phyloP scores from a whole-genome alignment of 352 stramenopile genomes.

The Phytopythium cucurbitacearum region DNA sequence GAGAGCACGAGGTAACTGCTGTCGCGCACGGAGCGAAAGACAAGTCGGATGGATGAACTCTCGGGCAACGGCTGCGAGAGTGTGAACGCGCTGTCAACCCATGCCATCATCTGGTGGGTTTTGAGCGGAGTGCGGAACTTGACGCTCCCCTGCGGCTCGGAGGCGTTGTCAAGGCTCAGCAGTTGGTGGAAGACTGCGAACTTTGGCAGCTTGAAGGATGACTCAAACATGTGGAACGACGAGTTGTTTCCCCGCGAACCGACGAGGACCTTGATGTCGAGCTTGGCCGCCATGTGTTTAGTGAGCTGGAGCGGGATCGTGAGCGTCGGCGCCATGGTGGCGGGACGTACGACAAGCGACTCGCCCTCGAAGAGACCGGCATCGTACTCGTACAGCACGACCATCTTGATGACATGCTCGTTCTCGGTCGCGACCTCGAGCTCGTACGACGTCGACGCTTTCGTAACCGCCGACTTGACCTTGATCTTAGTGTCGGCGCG shows the following conservation, averaged over 20 bases:
- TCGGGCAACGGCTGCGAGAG: conserved; percentile 38
- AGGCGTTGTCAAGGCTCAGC: conserved; percentile 7
- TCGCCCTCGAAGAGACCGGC: conserved; percentile 85
- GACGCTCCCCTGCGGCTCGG: conserved; percentile 43
- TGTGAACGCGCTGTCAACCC: conserved; percentile 66
- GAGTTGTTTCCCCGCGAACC: conserved; percentile 72
- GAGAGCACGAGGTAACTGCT: conserved; percentile 40
- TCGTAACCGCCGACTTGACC: conserved; percentile 49
- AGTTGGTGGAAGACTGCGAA: conserved; percentile 83
- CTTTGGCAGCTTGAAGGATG: conserved; percentile 68
- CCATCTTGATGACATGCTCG: conserved; percentile 86
- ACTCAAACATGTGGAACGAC: conserved; percentile 88
- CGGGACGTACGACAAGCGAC: conserved; percentile 62
- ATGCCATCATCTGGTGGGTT: conserved; percentile 64
- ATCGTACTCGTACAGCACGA: conserved; percentile 84
- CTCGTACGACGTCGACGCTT: conserved; percentile 55
- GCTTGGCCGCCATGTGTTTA: conserved; percentile 60
- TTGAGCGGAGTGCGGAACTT: conserved; percentile 73
- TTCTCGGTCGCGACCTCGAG: conserved; percentile 83
- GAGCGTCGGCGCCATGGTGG: conserved; percentile 35
- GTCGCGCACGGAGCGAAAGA: conserved; percentile 62
- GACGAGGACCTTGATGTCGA: conserved; percentile 76
- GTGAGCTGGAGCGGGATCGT: conserved; percentile 51
- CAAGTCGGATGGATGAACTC: conserved; percentile 32
- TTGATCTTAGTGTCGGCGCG: conserved; percentile 53